phyloP scores from a whole-genome alignment of 78 protist species.

The Monocercomonoides exilis region DNA sequence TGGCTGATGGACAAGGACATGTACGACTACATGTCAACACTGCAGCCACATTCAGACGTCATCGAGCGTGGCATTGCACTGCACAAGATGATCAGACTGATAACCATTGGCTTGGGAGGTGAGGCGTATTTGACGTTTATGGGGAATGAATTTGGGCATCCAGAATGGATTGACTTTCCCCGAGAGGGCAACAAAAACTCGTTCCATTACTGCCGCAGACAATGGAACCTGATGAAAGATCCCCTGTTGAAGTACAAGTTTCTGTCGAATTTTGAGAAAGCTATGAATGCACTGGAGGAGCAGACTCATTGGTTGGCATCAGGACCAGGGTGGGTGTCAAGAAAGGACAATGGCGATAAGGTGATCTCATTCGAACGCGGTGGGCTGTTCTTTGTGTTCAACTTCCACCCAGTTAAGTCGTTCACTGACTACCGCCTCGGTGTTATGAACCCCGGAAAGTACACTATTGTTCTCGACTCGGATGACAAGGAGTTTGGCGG shows the following conservation, averaged over 20 bases:
- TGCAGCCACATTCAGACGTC: constrained; percentile 17
- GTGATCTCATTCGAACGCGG: constrained; percentile 12
- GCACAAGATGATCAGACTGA: constrained; percentile 58
- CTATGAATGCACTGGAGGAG: constrained; percentile 13
- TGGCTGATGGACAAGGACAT: constrained; percentile 91
- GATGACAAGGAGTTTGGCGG: constrained; percentile 36
- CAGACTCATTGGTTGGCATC: not conserved
- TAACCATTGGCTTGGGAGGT: constrained; percentile 77
- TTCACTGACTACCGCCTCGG: constrained; percentile 17
- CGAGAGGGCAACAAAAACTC: constrained; percentile 64
- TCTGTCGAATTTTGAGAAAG: constrained; percentile 33
- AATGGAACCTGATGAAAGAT: constrained; percentile 35
- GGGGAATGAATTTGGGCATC: constrained; percentile 98
- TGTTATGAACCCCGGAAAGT: constrained; percentile 13
- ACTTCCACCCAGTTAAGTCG: constrained; percentile 32
- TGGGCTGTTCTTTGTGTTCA: constrained; percentile 29
- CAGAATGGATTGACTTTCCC: constrained; percentile 98
- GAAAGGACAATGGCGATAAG: constrained; percentile 14
- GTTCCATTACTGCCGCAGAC: constrained; percentile 41
- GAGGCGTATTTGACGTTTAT: constrained; percentile 85
- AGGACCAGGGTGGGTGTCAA: not conserved
- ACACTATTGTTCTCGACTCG: constrained; percentile 30
- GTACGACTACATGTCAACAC: constrained; percentile 50
- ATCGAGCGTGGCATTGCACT: constrained; percentile 81
- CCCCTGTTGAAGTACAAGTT: constrained; percentile 17